Percentiles rank a stretch among this genome's conserved stretches.
phyloP scores from a whole-genome alignment of 116 monocot species.

The Posidonia oceanica region DNA sequence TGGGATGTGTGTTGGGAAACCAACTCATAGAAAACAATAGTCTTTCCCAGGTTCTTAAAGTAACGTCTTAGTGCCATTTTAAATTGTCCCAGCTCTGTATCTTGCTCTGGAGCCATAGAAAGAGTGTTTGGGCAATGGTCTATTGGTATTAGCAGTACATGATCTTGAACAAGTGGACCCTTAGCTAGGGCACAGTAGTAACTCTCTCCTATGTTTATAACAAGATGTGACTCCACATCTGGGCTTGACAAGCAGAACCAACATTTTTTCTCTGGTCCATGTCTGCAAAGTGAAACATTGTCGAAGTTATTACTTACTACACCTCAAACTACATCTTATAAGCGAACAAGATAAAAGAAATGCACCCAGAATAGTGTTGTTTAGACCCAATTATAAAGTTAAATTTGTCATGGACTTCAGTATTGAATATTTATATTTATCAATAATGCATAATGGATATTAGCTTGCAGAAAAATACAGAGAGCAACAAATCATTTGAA shows the following conservation, averaged over 20 bases:
- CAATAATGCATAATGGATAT: no score
- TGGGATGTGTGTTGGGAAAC: slow-evolving; percentile 52
- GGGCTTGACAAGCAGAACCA: slow-evolving; percentile 99
- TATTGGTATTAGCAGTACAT: slow-evolving; percentile 74
- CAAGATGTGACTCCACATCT: slow-evolving; percentile 77
- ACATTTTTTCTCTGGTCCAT: slow-evolving; percentile 45
- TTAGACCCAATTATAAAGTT: no score
- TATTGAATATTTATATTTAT: no score
- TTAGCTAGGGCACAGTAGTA: slow-evolving; percentile 94
- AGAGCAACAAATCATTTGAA: no score
- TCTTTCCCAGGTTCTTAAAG: slow-evolving; percentile 55
- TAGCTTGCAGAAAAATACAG: no score
- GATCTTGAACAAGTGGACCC: slow-evolving; percentile 76
- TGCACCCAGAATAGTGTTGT: no score
- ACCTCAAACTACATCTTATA: neutral
- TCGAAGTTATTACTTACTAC: neutral
- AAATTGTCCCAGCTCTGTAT: slow-evolving; percentile 49
- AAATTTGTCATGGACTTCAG: no score
- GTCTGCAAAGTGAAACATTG: slow-evolving; percentile 17
- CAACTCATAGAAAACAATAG: slow-evolving; percentile 77
- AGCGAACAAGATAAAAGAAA: neutral
- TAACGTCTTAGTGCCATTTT: slow-evolving; percentile 45
- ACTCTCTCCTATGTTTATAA: slow-evolving; percentile 62
- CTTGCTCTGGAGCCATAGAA: slow-evolving; percentile 41
- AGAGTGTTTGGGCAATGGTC: slow-evolving; percentile 87